phyloP scores from a whole-genome alignment of 208 protist species.

The Trypanosoma lewisi region DNA sequence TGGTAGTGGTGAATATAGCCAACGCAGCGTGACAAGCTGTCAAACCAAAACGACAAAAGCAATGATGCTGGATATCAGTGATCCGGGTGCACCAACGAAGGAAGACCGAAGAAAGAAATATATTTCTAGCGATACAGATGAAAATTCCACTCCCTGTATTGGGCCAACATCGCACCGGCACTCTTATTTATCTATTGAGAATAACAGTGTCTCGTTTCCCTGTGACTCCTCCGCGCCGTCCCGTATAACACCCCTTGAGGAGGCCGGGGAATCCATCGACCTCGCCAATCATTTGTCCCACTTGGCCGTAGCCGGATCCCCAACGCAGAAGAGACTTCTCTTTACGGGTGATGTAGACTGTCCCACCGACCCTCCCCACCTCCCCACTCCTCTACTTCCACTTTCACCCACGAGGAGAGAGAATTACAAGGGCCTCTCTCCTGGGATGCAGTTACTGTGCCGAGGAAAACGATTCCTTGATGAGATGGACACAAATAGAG shows the following conservation, averaged over 20 bases:
- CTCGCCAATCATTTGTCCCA: slow-evolving; percentile 24
- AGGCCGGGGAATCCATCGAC: slow-evolving; percentile 26
- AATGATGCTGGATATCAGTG: slow-evolving; percentile 2
- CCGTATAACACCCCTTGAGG: slow-evolving; percentile 26
- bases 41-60: not conserved
- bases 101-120: not conserved
- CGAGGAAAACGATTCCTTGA: slow-evolving; percentile 70
- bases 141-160: slow-evolving; percentile 1
- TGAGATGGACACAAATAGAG: slow-evolving; percentile 42
- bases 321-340: slow-evolving; percentile 64
- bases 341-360: slow-evolving; percentile 56
- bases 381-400: too few relatives aligned
- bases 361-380: not conserved
- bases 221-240: slow-evolving; percentile 27
- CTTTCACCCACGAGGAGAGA: not conserved
- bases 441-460: slow-evolving; percentile 40
- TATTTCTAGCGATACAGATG: slow-evolving; percentile 11
- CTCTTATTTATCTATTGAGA: not conserved
- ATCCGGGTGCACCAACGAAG: slow-evolving; percentile 27
- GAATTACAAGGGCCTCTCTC: not conserved
- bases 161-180: not conserved
- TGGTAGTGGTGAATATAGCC: slow-evolving; percentile 19
- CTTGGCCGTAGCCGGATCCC: slow-evolving; percentile 32
- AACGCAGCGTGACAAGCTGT: slow-evolving; percentile 17
- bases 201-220: slow-evolving; percentile 9